Evolutionary conservation across 2,329 filamentous ascomycete genomes (phyloP).

Genomic region (Hansfordia pulvinata): DNA sequence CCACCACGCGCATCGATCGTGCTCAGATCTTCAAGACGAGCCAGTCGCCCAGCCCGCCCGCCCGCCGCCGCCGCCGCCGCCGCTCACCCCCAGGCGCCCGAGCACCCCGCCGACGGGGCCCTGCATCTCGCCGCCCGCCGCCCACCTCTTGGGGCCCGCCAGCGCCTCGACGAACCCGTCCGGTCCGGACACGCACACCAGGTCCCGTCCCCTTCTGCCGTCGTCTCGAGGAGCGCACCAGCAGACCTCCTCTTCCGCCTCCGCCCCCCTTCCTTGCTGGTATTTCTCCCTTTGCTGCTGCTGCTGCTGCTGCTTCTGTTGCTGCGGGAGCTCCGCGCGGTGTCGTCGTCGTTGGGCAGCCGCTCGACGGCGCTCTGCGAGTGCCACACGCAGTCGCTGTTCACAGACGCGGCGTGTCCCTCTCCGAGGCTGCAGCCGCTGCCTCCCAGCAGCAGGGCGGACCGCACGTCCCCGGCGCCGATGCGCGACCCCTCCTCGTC

Average conservation of each 20-base stretch:
- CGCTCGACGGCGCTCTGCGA: conserved; percentile 7
- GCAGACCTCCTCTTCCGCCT: too few relatives aligned
- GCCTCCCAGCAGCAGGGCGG: conserved; percentile 11
- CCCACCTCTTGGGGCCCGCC: conserved; percentile 70
- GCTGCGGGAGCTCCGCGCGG: conserved; percentile 5
- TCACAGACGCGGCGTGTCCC: conserved; percentile 6
- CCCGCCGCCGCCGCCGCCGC: too few relatives aligned
- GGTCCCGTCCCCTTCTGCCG: conserved; percentile 23
- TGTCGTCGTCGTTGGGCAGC: conserved; percentile 14
- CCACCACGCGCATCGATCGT: too few relatives aligned
- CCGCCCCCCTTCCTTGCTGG: too few relatives aligned
- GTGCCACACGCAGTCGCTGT: conserved; percentile 14
- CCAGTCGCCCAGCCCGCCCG: conserved; percentile 11
- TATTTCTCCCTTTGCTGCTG: conserved; percentile 14
- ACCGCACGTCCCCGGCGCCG: conserved; percentile 31
- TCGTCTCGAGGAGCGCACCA: conserved; percentile 11
- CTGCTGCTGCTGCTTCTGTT: conserved; percentile 10
- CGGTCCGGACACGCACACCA: conserved; percentile 80
- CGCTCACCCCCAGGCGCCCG: conserved; percentile 38
- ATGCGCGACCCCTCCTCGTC: conserved; percentile 68
- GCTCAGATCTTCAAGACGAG: conserved; percentile 19
- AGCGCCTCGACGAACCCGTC: conserved; percentile 77
- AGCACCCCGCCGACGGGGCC: conserved; percentile 60
- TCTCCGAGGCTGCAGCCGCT: conserved; percentile 13
- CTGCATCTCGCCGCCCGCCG: conserved; percentile 57